phyloP scores from a whole-genome alignment of 192 early-diverging fungal species.

The Geosiphon pyriformis region DNA sequence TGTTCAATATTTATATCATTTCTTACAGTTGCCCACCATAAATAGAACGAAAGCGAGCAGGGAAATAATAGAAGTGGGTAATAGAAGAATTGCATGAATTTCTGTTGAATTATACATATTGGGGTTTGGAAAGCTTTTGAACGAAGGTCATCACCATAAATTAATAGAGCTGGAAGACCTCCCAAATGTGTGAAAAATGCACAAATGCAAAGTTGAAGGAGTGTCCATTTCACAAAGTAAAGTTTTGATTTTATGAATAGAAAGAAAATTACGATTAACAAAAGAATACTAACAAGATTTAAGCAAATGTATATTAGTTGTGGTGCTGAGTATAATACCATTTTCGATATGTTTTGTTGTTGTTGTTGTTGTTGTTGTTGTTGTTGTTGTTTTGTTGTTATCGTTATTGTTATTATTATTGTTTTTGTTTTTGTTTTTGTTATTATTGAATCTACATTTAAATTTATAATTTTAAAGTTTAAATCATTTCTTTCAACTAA shows the following conservation, averaged over 20 bases:
- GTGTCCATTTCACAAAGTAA: constrained; percentile 6
- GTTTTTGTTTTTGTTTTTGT: too few relatives aligned
- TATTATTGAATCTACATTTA: too few relatives aligned
- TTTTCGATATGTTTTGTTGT: too few relatives aligned
- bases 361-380: too few relatives aligned
- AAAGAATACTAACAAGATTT: not conserved
- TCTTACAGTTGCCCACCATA: not conserved
- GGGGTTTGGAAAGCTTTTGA: not conserved
- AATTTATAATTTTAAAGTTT: too few relatives aligned
- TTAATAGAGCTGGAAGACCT: not conserved
- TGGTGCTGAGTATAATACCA: not conserved
- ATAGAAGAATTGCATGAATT: not conserved
- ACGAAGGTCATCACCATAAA: not conserved
- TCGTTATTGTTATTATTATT: too few relatives aligned
- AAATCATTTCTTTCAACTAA: too few relatives aligned
- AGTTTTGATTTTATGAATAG: not conserved
- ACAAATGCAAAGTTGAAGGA: not conserved
- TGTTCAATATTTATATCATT: not conserved
- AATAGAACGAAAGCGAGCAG: not conserved
- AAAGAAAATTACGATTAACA: not conserved
- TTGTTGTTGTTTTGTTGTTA: too few relatives aligned
- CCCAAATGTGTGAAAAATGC: not conserved
- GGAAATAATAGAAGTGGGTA: constrained; percentile 2
- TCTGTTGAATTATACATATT: not conserved
- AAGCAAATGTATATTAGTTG: not conserved